Evolutionary conservation across 331 rosid genomes (phyloP).

Genomic region (Pyracantha coccinea): DNA sequence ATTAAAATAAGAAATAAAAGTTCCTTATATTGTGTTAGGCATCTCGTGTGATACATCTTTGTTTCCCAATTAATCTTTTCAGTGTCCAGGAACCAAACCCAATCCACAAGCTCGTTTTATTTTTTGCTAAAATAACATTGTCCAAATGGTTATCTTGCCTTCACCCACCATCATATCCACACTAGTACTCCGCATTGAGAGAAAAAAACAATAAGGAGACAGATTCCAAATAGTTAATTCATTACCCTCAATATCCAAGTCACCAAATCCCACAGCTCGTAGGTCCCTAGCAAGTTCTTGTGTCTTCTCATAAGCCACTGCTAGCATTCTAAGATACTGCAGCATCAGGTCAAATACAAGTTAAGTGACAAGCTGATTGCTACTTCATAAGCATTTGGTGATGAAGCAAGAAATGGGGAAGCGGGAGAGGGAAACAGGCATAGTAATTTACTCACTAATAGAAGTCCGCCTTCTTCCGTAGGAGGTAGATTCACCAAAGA

Average conservation of each 20-base stretch:
- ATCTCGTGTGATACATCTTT: background rate
- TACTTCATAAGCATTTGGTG: conserved; percentile 9
- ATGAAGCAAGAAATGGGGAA: conserved; percentile 8
- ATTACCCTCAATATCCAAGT: conserved; percentile 97
- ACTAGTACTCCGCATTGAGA: background rate
- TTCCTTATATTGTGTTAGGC: background rate
- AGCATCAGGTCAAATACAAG: conserved; percentile 36
- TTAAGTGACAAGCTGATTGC: conserved; percentile 15
- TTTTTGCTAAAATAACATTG: background rate
- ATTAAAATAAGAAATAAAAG: background rate
- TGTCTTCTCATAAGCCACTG: conserved; percentile 96
- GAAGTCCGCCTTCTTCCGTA: conserved; percentile 96
- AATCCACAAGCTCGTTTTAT: background rate
- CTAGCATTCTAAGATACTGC: conserved; percentile 99
- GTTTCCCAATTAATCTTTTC: background rate
- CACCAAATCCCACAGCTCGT: conserved; percentile 89
- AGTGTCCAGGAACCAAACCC: background rate
- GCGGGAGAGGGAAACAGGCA: background rate
- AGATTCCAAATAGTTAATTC: background rate
- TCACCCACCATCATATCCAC: background rate
- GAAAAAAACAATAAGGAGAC: background rate
- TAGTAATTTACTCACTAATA: conserved; percentile 56
- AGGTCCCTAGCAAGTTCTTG: conserved; percentile 93
- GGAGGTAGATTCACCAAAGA: conserved; percentile 88
- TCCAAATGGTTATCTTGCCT: background rate